Evolutionary conservation across 75 land plant species (phyloP), one percentile per base, ranked within the genome.

Genomic region (Pinus albicaulis): DNA sequence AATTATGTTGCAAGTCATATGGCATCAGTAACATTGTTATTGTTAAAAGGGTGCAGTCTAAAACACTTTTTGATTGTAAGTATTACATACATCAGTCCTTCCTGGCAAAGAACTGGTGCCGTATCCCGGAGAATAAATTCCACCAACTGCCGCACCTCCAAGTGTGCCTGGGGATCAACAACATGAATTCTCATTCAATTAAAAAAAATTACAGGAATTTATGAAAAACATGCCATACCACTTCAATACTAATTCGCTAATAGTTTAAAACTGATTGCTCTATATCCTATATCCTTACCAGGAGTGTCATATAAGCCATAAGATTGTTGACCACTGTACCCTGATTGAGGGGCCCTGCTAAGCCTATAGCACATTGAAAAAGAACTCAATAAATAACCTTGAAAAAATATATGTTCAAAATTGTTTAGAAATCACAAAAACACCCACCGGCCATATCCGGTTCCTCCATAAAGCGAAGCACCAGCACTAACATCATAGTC

Each of bases 401-500:
- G 24, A 3, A 68, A 68, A 38, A 17, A 66, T 5, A 13, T 8
- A 34, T 10, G n/a, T 4, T 2, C n/a, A 20, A 1, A 3, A n/a
- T 48, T 41, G 23, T n/a, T 0, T 3, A 31, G 1, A 31, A 68
- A 68, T 2, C 3, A 44, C 8, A 14, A 68, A n/a, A 22, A 3
- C 44, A 41, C 71, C 2, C 44, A 68, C 71, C 71, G 48, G 13
- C 48, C 71, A 41, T 68, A 68, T 8, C 53, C 22, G n/a, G 48
- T 11, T 41, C 71, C 71, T 14, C 38, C 71, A 68, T 68, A 68
- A 41, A 68, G 71, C 8, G 71, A n/a, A 68, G 71, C 52, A 41
- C 71, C 23, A 48, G 53, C 53, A 48, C 12, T 10, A 48, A 68
- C 71, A 68, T 68, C 71, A 41, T 68, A 41, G 7, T 68, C 71